Evolutionary conservation across 1,284 basidiomycete genomes (phyloP), one percentile per base, ranked within the genome.

Genomic region (Pseudozyma sp.): DNA sequence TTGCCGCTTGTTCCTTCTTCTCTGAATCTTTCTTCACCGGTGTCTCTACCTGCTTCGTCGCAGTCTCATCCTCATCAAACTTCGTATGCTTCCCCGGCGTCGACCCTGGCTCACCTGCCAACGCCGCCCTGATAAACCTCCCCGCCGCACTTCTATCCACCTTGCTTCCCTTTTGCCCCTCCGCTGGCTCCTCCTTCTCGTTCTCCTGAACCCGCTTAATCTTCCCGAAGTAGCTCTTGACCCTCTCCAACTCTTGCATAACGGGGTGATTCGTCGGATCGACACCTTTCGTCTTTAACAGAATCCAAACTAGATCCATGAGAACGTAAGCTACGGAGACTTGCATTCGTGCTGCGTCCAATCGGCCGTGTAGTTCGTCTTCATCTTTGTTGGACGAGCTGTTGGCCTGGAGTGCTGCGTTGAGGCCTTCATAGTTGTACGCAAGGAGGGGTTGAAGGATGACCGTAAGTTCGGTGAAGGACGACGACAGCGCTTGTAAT

Each of bases 161-260:
- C 40, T 52, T 76, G 3, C 38, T 25, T 5, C 61, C 45, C 34
- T 48, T 48, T 1, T 56, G 47, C 31, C 64, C 21, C 11, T 52
- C 16, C 1, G 6, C 45, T 12, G 45, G 10, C n/a, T 51, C 35
- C 38, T 64, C 70, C 48, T 58, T 57, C 44, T 74, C 63, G 21
- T 55, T 47, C 6, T 67, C 53, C 56, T 80, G 72, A 1, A 66
- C 78, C 11, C 51, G 31, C 52, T 78, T 67, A 51, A 81, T 76
- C 64, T 81, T 81, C 13, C 44, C 55, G 55, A 81, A 79, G 51
- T 81, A 81, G 42, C 66, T 54, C 65, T 80, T 75, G 45, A 81
- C 79, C 19, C 79, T 44, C 34, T 81, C 72, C 34, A 80, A 50
- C 53, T 81, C 79, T 36, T 65, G 54, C 52, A 74, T 60, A 0